Conservation (phyloP, 305 asterid species). For the Solanum hybrid region DNA sequence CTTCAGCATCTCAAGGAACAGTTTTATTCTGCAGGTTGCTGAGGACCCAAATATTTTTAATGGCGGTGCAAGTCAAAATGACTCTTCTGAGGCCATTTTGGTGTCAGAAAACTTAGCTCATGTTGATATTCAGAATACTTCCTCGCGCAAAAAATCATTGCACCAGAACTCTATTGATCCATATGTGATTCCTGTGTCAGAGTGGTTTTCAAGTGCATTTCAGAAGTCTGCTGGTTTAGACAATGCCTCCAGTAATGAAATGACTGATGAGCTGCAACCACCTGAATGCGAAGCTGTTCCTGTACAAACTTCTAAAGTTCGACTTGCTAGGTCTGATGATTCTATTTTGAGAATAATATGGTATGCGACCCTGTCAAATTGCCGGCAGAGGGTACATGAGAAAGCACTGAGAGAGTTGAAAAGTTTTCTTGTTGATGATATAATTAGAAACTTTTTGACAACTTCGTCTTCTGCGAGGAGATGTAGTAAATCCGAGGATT, state of each 20-base stretch:
- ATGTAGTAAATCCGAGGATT: conserved; percentile 15
- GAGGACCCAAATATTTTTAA: conserved; percentile 14
- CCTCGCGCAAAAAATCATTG: conserved; percentile 17
- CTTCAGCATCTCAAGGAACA: not conserved
- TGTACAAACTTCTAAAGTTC: conserved; percentile 24
- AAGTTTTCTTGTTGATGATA: conserved; percentile 33
- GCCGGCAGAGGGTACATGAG: conserved; percentile 56
- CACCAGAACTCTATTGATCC: conserved; percentile 14
- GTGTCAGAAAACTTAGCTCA: conserved; percentile 23
- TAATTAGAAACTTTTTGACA: conserved; percentile 27
- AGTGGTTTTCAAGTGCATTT: conserved; percentile 44
- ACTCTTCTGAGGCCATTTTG: conserved; percentile 17
- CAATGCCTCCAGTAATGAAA: conserved; percentile 24
- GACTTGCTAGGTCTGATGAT: conserved; percentile 26
- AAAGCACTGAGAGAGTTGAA: conserved; percentile 47
- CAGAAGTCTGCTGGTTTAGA: conserved; percentile 40
- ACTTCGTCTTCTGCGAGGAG: conserved; percentile 24
- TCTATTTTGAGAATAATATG: conserved; percentile 27
- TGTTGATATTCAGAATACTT: conserved; percentile 18
- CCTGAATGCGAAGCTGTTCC: conserved; percentile 25
- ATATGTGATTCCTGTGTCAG: conserved; percentile 18
- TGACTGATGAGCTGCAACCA: conserved; percentile 54
- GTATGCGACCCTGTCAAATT: conserved; percentile 49
- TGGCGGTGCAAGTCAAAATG: conserved; percentile 23
- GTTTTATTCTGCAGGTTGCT: conserved; percentile 36